Evolutionary conservation across 2,329 filamentous ascomycete species (phyloP), one percentile per base, ranked within the genome.

Genomic region (Ampelomyces quisqualis): DNA sequence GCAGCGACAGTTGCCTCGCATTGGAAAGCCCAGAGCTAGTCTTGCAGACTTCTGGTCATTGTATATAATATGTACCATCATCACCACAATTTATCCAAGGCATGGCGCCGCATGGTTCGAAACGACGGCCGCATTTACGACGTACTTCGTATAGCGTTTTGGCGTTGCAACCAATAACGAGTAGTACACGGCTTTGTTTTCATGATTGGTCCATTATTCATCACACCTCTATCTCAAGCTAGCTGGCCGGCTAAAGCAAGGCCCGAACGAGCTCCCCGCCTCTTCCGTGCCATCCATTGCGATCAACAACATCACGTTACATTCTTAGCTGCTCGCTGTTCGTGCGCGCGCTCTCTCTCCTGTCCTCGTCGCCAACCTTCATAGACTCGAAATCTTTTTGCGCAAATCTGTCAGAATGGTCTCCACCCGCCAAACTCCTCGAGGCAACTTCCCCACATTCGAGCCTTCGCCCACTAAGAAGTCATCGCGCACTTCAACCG

Each of bases 371-470:
- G 26, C 21, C 26, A 20, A 23, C 26, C 14, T 28, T 13, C 14
- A 23, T 22, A 13, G 11, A 2, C 29, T 22, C 7, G 13, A 15
- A 24, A 28, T 9, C 11, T 34, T 23, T 20, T 32, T 19, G 28
- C 28, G 13, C 36, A 9, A 11, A 7, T 7, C 37, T 32, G 31
- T 26, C 17, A 50, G 4, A 14, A 71, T 71, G 68, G 68, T 71
- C 17, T 64, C 68, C 15, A 71, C 68, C 27, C 68, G 68, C 49
- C 57, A 58, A 33, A 66, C 69, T 38, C 66, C 68, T 1, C 43
- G 47, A 5, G 57, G 57, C 32, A 58, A 66, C 24, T 70, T 70
- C 49, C 64, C 67, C 14, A 47, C 63, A 10, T 49, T 55, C 5
- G 64, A 67, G 15, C 38, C 59, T 8, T 70, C 68, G 7, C 66